Evolutionary conservation across 139 green algal species (phyloP).

Genomic region (Gonium pectorale): DNA sequence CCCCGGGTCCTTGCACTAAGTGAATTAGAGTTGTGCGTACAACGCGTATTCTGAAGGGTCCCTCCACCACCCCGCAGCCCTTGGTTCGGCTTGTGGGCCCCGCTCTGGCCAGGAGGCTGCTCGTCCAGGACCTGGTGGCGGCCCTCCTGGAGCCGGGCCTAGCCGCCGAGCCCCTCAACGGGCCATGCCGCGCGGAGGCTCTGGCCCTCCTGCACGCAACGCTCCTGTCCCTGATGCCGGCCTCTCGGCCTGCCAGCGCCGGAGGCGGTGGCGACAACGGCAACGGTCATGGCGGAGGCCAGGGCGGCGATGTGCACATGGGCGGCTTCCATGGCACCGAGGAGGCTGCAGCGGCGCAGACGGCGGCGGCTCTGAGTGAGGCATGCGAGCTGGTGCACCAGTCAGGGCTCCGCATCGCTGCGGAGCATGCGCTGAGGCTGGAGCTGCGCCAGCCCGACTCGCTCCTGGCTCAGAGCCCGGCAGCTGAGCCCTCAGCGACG

Average conservation of each 20-base stretch:
- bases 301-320: background rate
- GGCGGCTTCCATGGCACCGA: too few species aligned
- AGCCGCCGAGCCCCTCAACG: background rate
- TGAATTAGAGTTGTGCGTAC: too few species aligned
- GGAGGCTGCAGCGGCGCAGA: too few species aligned
- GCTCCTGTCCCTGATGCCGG: background rate
- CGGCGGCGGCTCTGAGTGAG: background rate
- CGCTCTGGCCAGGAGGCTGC: background rate
- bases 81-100: background rate
- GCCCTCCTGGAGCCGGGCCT: background rate
- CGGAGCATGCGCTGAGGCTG: background rate
- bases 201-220: slow-evolving; percentile 2
- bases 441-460: background rate
- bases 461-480: background rate
- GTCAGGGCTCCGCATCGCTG: background rate
- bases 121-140: background rate
- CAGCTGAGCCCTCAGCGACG: too few species aligned
- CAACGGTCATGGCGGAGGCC: background rate
- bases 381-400: background rate
- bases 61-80: background rate
- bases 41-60: too few species aligned
- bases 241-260: too few species aligned
- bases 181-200: background rate
- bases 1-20: background rate
- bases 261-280: background rate